phyloP scores from a whole-genome alignment of 306 rosid species.

The Comarum palustre region DNA sequence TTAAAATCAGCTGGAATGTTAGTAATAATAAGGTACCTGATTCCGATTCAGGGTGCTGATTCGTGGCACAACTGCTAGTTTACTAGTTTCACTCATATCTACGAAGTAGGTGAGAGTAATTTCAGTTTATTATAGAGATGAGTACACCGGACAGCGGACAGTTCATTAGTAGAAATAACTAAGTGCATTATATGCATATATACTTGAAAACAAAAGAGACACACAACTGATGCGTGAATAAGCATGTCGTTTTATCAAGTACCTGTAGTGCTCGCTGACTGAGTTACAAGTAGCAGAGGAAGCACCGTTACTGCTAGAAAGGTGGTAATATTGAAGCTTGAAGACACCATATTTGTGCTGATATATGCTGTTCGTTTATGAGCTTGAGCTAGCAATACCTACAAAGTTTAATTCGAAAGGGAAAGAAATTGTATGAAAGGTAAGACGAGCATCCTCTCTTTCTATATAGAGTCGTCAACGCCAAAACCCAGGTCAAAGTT shows the following conservation, averaged over 20 bases:
- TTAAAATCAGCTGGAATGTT: too few species aligned
- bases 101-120: slow-evolving; percentile 1
- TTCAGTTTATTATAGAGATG: neutral
- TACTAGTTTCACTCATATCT: neutral
- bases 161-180: neutral
- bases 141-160: neutral
- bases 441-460: slow-evolving; percentile 7
- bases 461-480: slow-evolving; percentile 2
- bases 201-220: neutral
- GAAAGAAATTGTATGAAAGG: slow-evolving; percentile 27
- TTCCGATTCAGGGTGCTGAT: slow-evolving; percentile 4
- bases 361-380: slow-evolving; percentile 11
- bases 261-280: slow-evolving; percentile 35
- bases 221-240: neutral
- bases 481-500: slow-evolving; percentile 38
- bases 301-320: slow-evolving; percentile 23
- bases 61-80: neutral
- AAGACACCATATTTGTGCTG: slow-evolving; percentile 34
- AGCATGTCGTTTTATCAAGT: neutral
- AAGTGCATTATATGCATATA: neutral
- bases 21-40: slow-evolving; percentile 32
- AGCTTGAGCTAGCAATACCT: slow-evolving; percentile 4
- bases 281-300: slow-evolving; percentile 27
- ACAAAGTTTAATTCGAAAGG: slow-evolving; percentile 9
- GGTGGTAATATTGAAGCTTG: slow-evolving; percentile 20